Evolutionary conservation across 179 eudicot species (phyloP), one percentile per base, ranked within the genome.

Genomic region (Drosera spatulata): DNA sequence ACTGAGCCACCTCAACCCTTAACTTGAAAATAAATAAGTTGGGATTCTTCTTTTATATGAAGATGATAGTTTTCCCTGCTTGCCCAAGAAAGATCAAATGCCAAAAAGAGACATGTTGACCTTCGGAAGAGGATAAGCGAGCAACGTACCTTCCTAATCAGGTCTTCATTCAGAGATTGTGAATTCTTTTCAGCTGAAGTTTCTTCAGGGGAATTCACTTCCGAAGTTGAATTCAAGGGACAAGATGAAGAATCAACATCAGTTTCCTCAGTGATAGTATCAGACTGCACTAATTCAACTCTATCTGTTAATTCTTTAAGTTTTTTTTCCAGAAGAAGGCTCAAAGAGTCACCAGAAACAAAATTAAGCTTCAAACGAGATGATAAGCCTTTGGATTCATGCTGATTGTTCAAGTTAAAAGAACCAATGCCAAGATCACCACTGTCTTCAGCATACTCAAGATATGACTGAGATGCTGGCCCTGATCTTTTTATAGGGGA

Each of bases 281-380:
- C 75, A 62, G 69, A 61, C 63, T 70, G 64, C 2, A 84, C 74
- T 44, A 81, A 62, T 53, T 77, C 87, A 71, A 93, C 80, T 72
- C 72, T 85, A 56, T 74, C 79, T 13, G 96, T 73, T 76, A 93
- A 71, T 71, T 93, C 99, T 76, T 80, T 80, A 33, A 93, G 88
- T 71, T 93, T 93, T 68, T 89, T 81, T 66, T 93, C 99, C 75
- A 93, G 76, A 63, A 93, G 90, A 47, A 73, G 77, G 69, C 88
- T 81, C 70, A 93, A 81, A 68, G 83, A 80, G 74, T 91, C 90
- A 57, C 85, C 72, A 50, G 80, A 86, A 65, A 76, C 71, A 10
- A 70, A 68, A 63, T 77, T 78, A 41, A 74, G 64, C 33, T 83
- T 84, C 58, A 60, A 69, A 58, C 75, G 80, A 42, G 72, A 64